phyloP scores from a whole-genome alignment of 768 basidiomycete genomes.

The Crucibulum laeve region DNA sequence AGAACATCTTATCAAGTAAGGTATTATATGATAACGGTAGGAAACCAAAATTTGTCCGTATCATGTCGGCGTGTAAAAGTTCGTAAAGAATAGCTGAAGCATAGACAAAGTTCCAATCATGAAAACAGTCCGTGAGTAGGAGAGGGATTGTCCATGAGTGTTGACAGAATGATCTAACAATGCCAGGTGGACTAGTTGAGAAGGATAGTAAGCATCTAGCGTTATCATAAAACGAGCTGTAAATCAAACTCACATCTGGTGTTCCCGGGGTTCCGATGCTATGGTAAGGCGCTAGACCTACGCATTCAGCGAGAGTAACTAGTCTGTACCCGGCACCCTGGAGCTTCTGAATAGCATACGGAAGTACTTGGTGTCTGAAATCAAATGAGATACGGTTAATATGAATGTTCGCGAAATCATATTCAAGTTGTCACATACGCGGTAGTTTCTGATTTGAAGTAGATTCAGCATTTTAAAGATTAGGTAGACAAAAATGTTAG shows the following conservation, averaged over 20 bases:
- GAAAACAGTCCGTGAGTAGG: no score
- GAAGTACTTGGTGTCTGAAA: slow-evolving; percentile 29
- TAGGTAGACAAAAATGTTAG: not conserved
- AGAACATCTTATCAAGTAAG: slow-evolving; percentile 10
- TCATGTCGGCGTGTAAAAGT: not conserved
- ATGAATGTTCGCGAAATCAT: not conserved
- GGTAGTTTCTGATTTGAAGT: slow-evolving; percentile 27
- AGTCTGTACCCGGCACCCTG: slow-evolving; percentile 34
- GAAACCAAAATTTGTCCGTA: not conserved
- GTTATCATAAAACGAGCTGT: not conserved
- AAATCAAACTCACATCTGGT: slow-evolving; percentile 31
- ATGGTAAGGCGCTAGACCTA: slow-evolving; percentile 32
- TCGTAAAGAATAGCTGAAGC: no score
- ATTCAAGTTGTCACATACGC: slow-evolving; percentile 15
- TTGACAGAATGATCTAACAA: no score
- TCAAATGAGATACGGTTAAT: not conserved
- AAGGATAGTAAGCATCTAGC: slow-evolving; percentile 5
- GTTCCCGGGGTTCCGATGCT: slow-evolving; percentile 18
- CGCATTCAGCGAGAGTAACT: slow-evolving; percentile 36
- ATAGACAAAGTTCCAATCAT: no score
- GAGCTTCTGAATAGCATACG: slow-evolving; percentile 29
- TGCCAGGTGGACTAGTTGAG: no score
- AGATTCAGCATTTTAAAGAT: not conserved
- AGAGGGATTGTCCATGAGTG: no score
- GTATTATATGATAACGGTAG: not conserved